Percentiles rank a stretch among this genome's conserved stretches.
Evolutionary conservation across 768 basidiomycete species (phyloP).

Genomic region (Cyathus striatus): DNA sequence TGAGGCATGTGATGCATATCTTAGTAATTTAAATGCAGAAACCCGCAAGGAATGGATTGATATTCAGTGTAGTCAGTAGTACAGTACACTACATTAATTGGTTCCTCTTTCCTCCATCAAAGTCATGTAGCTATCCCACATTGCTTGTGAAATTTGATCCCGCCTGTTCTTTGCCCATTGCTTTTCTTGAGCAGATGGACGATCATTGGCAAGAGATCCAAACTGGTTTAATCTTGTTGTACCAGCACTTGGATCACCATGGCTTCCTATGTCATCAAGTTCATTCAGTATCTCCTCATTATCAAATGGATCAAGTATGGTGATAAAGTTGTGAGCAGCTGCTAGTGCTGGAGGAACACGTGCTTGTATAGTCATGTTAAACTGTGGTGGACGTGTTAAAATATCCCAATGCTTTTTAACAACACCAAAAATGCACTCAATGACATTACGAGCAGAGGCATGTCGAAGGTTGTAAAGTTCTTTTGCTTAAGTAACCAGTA

Average conservation of each 20-base stretch:
- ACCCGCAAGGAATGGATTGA: constrained; percentile 3
- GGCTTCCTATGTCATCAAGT: constrained; percentile 8
- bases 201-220: constrained; percentile 3
- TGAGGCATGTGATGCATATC: constrained; percentile 3
- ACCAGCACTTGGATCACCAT: not conserved
- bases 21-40: not conserved
- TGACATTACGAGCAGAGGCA: constrained; percentile 19
- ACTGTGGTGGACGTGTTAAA: constrained; percentile 14
- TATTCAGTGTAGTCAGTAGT: not conserved
- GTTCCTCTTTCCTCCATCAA: constrained; percentile 1
- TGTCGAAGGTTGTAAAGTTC: constrained; percentile 27
- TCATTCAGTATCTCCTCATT: too few species aligned
- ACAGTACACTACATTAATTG: not conserved
- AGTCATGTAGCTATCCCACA: constrained; percentile 21
- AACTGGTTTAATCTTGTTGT: too few species aligned
- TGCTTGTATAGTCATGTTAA: constrained; percentile 18
- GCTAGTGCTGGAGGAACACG: constrained; percentile 17
- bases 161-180: constrained; percentile 6
- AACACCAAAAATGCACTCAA: constrained; percentile 26
- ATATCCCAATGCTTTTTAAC: constrained; percentile 16
- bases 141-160: constrained; percentile 21
- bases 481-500: too few species aligned
- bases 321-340: constrained; percentile 27
- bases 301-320: constrained; percentile 17
- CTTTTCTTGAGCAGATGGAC: constrained; percentile 5